Conservation (phyloP, 352 stramenopile species). For the Globisporangium camurandrum region DNA sequence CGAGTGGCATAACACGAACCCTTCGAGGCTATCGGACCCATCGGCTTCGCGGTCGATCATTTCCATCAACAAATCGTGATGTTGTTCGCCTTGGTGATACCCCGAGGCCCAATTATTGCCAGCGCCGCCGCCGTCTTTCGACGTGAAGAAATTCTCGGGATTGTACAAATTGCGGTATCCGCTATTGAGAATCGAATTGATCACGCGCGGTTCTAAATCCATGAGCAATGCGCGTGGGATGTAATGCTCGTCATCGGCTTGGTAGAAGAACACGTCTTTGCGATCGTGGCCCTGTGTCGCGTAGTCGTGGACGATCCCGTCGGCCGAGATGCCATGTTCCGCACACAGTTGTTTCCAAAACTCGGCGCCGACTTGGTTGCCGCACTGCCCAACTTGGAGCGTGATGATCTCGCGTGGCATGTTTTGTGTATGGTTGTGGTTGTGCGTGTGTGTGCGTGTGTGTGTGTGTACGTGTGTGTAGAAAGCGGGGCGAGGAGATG, state of each 20-base stretch:
- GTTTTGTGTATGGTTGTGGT: background rate
- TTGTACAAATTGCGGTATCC: constrained; percentile 97
- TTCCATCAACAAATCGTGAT: constrained; percentile 98
- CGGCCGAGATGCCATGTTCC: constrained; percentile 97
- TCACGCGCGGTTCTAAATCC: constrained; percentile 94
- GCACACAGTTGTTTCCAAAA: constrained; percentile 99
- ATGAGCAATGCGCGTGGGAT: constrained; percentile 96
- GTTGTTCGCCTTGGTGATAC: constrained; percentile 88
- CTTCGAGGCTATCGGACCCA: constrained; percentile 92
- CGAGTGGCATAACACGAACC: constrained; percentile 98
- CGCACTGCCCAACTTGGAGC: constrained; percentile 98
- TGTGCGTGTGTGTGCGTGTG: too few relatives aligned
- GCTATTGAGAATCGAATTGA: constrained; percentile 90
- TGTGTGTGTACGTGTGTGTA: too few relatives aligned
- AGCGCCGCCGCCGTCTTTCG: constrained; percentile 86
- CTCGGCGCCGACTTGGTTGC: constrained; percentile 99
- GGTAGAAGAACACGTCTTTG: constrained; percentile 99
- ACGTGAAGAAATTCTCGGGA: constrained; percentile 97
- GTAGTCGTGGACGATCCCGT: constrained; percentile 95
- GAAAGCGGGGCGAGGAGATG: too few relatives aligned
- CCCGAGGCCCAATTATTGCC: constrained; percentile 93
- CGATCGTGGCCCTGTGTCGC: constrained; percentile 91
- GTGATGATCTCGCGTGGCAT: constrained; percentile 99
- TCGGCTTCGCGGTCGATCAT: constrained; percentile 99
- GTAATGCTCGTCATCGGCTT: constrained; percentile 98